Evolutionary conservation across 129 eudicot species (phyloP).

Genomic region (Oenanthe sinensis): DNA sequence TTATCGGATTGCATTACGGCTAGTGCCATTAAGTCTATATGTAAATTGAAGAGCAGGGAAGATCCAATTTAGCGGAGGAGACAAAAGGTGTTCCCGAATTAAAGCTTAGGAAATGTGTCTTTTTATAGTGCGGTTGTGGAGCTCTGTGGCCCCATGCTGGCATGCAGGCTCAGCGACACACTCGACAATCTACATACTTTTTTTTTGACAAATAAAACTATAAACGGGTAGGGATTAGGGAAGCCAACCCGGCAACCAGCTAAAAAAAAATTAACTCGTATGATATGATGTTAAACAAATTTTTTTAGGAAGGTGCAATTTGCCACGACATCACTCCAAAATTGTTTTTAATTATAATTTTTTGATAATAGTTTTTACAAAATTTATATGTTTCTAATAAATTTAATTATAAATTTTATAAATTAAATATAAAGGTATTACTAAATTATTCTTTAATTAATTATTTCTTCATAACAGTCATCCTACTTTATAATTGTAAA

Average conservation of each 20-base stretch:
- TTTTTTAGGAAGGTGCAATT: too few species aligned
- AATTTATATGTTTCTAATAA: too few species aligned
- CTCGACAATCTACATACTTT: background rate
- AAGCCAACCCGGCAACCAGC: background rate
- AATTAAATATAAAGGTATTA: too few species aligned
- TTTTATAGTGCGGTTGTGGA: slow-evolving; percentile 1
- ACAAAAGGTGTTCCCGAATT: background rate
- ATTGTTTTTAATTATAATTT: too few species aligned
- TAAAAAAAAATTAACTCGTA: too few species aligned
- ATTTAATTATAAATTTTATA: too few species aligned
- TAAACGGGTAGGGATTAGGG: background rate
- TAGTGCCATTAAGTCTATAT: slow-evolving; percentile 18
- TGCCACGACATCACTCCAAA: too few species aligned
- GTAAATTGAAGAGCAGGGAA: background rate
- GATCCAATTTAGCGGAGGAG: background rate
- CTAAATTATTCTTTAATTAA: too few species aligned
- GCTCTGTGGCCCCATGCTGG: background rate
- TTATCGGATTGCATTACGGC: slow-evolving; percentile 34
- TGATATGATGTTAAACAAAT: too few species aligned
- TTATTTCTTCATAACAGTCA: too few species aligned
- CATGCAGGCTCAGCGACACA: background rate
- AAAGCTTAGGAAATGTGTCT: background rate
- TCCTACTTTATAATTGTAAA: too few species aligned
- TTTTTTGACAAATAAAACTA: background rate
- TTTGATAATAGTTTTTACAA: too few species aligned